These are phyloP conservation scores for Suhomyces canberraensis DNA, from an alignment of 805 yeast genomes.

Conservation along the genomic window DNA sequence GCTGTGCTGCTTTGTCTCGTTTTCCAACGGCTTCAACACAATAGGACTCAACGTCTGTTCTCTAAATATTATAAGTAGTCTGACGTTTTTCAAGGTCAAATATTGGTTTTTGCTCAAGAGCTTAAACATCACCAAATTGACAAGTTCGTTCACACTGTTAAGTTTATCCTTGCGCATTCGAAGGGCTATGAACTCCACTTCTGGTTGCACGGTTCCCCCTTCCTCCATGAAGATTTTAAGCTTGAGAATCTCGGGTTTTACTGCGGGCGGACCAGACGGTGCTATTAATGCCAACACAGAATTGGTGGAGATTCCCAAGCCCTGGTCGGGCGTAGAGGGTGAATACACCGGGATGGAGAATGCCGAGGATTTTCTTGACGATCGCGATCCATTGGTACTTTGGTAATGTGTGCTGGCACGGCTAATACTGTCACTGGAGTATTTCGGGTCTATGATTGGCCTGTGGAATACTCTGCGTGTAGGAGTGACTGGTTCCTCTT, in stretches of 20 bases:
- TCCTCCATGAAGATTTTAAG: conserved; percentile 9
- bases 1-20: conserved; percentile 2
- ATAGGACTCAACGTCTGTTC: conserved; percentile 17
- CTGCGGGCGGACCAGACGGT: neutral
- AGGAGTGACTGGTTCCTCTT: neutral
- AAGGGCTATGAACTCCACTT: conserved; percentile 7
- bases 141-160: conserved; percentile 14
- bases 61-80: conserved; percentile 16
- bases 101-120: conserved; percentile 14
- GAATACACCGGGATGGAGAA: neutral
- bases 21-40: conserved; percentile 12
- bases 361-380: neutral
- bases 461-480: neutral
- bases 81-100: conserved; percentile 11
- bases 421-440: neutral
- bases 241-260: neutral
- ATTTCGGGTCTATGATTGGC: no score
- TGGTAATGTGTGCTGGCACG: neutral
- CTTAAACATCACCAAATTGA: conserved; percentile 14
- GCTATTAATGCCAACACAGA: neutral
- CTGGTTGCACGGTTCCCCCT: conserved; percentile 1
- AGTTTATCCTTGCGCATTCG: conserved; percentile 15
- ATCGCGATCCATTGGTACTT: neutral
- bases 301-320: neutral
- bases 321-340: neutral